Base-by-base conservation (phyloP, 1,139 yeast species). In the Groenewaldozyma sp. region DNA sequence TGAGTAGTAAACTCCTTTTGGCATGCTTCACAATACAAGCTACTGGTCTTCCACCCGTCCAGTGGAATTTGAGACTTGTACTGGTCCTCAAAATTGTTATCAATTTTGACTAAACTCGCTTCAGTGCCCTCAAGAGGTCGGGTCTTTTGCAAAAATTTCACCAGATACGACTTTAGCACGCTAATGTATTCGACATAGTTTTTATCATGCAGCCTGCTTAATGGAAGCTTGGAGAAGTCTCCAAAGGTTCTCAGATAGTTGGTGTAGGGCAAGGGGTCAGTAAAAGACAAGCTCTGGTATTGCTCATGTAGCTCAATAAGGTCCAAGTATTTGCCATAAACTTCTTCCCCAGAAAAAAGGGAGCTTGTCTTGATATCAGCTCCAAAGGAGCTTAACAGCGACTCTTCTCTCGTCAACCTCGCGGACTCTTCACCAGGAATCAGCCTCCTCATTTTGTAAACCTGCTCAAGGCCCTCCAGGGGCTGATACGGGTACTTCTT, bases 281-380 rank as follows among this genome's bases (percentile, higher is more conserved):
- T 43, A 40, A 47, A 47, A 31, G 60, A 56, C 5, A 79, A 58
- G 37, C 70, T 67, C 33, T 73, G 54, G 71, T 78, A 82, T 21
- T 47, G 49, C 27, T 68, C 70, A 55, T 78, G 78, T 39, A 70
- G 64, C 2, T 53, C 48, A 7, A 65, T 56, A 42, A 88, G 62
- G 50, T 84, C 91, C 20, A 88, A 47, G 48, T 60, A 74, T 48
- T 71, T 71, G 0, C 95, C 95, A 54, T 69, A 74, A 19, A 61
- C 59, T 54, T 87, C 95, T 29, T 71, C 76, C 3, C 72, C 68
- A 0, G 73, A 60, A 53, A 82, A 86, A 11, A 74, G 40, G 1
- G 56, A 43, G 11, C 73, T 71, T 1, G 79, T 47, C 29, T 68
- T 64, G 11, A 83, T 45, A 45, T 68, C 71, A 0, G 68, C 54